Percentiles rank a stretch among this genome's conserved stretches.
Evolutionary conservation across 2,329 filamentous ascomycete genomes (phyloP).

Genomic region (Passalora sequoiae): DNA sequence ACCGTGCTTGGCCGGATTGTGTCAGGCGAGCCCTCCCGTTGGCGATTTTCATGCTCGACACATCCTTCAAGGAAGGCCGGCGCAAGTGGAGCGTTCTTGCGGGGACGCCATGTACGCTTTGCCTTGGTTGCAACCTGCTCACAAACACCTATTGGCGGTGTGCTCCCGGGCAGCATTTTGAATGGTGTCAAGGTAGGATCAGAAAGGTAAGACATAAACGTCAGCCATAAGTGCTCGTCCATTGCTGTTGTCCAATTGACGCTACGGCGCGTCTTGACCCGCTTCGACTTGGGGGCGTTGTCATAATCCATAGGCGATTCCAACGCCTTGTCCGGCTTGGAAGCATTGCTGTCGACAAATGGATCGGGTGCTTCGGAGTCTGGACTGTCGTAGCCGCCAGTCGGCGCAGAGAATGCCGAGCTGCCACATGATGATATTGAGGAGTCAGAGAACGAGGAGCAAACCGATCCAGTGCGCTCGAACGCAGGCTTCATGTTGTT

Average conservation of each 20-base stretch:
- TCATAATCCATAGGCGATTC: slow-evolving; percentile 23
- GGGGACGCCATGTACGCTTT: slow-evolving; percentile 54
- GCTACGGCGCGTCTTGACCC: slow-evolving; percentile 39
- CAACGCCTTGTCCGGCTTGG: slow-evolving; percentile 23
- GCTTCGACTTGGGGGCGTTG: slow-evolving; percentile 35
- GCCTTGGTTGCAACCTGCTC: slow-evolving; percentile 59
- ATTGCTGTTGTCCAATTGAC: slow-evolving; percentile 56
- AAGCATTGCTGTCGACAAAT: slow-evolving; percentile 38
- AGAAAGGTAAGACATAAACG: slow-evolving; percentile 60
- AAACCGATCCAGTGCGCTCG: slow-evolving; percentile 53
- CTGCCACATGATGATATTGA: slow-evolving; percentile 57
- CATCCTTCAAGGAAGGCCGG: slow-evolving; percentile 28
- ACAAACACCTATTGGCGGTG: slow-evolving; percentile 60
- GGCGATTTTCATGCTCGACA: slow-evolving; percentile 17
- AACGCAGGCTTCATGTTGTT: slow-evolving; percentile 33
- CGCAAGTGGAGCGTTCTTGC: slow-evolving; percentile 29
- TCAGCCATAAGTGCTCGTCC: slow-evolving; percentile 63
- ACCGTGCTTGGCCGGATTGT: slow-evolving; percentile 39
- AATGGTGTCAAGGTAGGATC: slow-evolving; percentile 63
- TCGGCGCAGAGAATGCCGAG: slow-evolving; percentile 39
- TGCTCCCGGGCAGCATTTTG: slow-evolving; percentile 60
- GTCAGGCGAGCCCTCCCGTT: slow-evolving; percentile 39
- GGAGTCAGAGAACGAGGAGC: slow-evolving; percentile 57
- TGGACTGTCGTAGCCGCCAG: slow-evolving; percentile 56
- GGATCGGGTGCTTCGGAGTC: slow-evolving; percentile 56